Conservation (phyloP, 768 basidiomycete species). For the Trametes gibbosa region DNA sequence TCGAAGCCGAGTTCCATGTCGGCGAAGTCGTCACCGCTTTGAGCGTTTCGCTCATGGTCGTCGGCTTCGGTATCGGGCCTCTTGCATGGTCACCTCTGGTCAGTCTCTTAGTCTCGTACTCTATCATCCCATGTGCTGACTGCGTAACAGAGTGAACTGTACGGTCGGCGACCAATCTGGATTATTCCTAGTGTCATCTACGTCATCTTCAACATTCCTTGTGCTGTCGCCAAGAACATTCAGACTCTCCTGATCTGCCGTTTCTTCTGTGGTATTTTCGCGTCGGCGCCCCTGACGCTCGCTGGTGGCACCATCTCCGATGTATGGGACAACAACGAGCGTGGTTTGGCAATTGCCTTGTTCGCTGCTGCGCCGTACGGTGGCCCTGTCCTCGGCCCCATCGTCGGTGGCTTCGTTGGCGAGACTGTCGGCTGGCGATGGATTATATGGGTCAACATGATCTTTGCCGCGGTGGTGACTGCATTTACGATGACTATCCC, state of each 20-base stretch:
- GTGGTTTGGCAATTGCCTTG: slow-evolving; percentile 40
- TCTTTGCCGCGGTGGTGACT: slow-evolving; percentile 36
- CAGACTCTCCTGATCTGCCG: slow-evolving; percentile 41
- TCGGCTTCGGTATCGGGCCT: slow-evolving; percentile 35
- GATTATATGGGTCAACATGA: slow-evolving; percentile 41
- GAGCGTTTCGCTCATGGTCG: slow-evolving; percentile 37
- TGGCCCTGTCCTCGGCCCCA: slow-evolving; percentile 49
- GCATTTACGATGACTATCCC: slow-evolving; percentile 34
- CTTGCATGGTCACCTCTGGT: slow-evolving; percentile 31
- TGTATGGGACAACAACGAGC: slow-evolving; percentile 36
- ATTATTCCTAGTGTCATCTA: slow-evolving; percentile 39
- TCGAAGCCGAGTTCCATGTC: slow-evolving; percentile 32
- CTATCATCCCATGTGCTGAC: slow-evolving; percentile 27
- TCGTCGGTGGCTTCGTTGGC: slow-evolving; percentile 48
- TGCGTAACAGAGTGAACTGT: slow-evolving; percentile 35
- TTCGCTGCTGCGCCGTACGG: slow-evolving; percentile 43
- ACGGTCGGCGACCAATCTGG: slow-evolving; percentile 38
- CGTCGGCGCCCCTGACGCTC: slow-evolving; percentile 37
- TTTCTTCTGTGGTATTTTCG: slow-evolving; percentile 41
- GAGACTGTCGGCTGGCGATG: slow-evolving; percentile 39
- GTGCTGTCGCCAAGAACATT: slow-evolving; percentile 39
- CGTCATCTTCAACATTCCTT: slow-evolving; percentile 42
- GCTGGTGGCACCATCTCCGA: slow-evolving; percentile 36
- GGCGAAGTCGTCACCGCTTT: slow-evolving; percentile 34
- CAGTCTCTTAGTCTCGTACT: slow-evolving; percentile 13